Percentiles rank a stretch among this genome's conserved stretches.
phyloP scores from a whole-genome alignment of 352 stramenopile species.

The Phytopythium helicoides region DNA sequence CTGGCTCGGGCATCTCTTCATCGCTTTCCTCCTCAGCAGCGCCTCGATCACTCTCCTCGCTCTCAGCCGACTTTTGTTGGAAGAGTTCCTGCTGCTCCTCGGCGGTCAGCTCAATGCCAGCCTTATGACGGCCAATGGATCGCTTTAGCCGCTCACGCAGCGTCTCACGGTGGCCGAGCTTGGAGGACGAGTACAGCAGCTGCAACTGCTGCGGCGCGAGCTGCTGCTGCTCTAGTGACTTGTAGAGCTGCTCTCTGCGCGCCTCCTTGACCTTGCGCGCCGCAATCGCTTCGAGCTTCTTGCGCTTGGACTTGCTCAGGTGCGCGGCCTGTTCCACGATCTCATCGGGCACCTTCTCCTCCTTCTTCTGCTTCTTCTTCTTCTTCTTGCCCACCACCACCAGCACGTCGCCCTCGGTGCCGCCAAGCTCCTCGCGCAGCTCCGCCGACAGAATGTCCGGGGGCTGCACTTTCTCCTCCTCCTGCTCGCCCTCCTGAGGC shows the following conservation, averaged over 20 bases:
- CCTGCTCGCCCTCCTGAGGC: constrained; percentile 12
- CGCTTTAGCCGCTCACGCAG: constrained; percentile 74
- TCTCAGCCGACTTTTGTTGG: constrained; percentile 23
- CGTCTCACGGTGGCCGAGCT: constrained; percentile 82
- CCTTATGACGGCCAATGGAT: constrained; percentile 75
- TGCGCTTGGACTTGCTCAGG: constrained; percentile 81
- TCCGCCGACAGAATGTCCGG: constrained; percentile 64
- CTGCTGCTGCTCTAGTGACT: constrained; percentile 64
- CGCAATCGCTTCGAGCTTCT: constrained; percentile 75
- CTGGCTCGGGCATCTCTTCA: constrained; percentile 13
- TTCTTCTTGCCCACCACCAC: constrained; percentile 57
- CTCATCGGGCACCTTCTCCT: constrained; percentile 48
- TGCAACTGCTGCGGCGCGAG: constrained; percentile 64
- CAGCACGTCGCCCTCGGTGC: constrained; percentile 53
- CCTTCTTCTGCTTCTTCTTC: constrained; percentile 41
- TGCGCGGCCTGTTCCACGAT: constrained; percentile 60
- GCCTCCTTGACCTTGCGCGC: constrained; percentile 78
- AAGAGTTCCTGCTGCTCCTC: constrained; percentile 57
- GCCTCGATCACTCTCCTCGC: constrained; percentile 6
- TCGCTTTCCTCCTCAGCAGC: constrained; percentile 16
- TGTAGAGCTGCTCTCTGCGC: constrained; percentile 68
- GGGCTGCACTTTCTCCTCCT: constrained; percentile 11
- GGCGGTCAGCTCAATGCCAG: constrained; percentile 52
- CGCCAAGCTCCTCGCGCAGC: constrained; percentile 60
- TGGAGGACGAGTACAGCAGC: constrained; percentile 73